These are phyloP conservation scores for Aspergillus baeticus DNA, from an alignment of 495 filamentous ascomycete genomes.

Conservation along the genomic window DNA sequence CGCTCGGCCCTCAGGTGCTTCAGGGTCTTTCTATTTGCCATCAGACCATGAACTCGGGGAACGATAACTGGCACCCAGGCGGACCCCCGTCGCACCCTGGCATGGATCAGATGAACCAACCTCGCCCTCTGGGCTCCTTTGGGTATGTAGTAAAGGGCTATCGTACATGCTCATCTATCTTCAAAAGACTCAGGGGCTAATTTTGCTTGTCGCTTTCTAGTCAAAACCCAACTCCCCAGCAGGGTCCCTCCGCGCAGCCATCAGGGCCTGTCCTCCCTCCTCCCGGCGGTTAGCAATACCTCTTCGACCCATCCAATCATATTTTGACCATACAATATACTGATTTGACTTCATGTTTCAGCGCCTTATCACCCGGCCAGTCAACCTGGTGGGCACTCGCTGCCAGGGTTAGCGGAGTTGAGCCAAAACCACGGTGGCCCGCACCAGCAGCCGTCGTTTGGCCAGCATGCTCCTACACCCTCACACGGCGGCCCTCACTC, in stretches of 20 bases:
- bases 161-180: background rate
- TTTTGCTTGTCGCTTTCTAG: constrained; percentile 24
- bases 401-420: constrained; percentile 51
- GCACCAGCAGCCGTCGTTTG: constrained; percentile 49
- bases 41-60: constrained; percentile 46
- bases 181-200: background rate
- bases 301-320: background rate
- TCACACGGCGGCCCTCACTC: constrained; percentile 48
- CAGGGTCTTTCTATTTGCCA: constrained; percentile 22
- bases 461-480: constrained; percentile 41
- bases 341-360: constrained; percentile 29
- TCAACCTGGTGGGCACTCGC: constrained; percentile 49
- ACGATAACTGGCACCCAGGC: constrained; percentile 49
- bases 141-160: constrained; percentile 28
- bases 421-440: constrained; percentile 49
- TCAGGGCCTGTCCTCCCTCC: constrained; percentile 50
- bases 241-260: constrained; percentile 46
- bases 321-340: constrained; percentile 15
- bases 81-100: constrained; percentile 44
- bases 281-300: constrained; percentile 43
- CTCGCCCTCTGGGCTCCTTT: constrained; percentile 46
- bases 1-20: background rate
- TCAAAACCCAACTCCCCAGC: constrained; percentile 46
- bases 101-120: constrained; percentile 48
- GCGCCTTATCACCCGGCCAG: constrained; percentile 43